Percentiles rank a stretch among this genome's conserved stretches.
These are phyloP conservation scores for Tinospora cordifolia DNA, from an alignment of 164 flowering plant species.

Conservation along the genomic window DNA sequence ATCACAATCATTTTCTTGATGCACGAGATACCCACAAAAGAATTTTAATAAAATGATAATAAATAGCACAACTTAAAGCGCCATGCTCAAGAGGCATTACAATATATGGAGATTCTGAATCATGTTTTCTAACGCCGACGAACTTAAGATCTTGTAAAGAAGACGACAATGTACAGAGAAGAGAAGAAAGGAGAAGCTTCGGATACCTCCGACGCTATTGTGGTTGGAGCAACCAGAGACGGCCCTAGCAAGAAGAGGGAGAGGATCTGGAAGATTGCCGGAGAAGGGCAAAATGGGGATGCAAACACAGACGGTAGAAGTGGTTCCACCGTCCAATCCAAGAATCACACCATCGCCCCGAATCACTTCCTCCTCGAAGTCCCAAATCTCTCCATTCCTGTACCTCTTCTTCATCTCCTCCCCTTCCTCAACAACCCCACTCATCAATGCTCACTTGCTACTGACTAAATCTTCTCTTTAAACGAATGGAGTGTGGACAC, in stretches of 20 bases:
- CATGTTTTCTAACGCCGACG: too few species aligned
- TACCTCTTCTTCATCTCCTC: constrained; percentile 44
- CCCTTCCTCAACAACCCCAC: background rate
- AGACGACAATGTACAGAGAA: too few species aligned
- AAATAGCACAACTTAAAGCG: too few species aligned
- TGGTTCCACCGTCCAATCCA: constrained; percentile 88
- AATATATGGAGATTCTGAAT: too few species aligned
- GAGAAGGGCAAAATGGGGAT: constrained; percentile 48
- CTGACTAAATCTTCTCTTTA: too few species aligned
- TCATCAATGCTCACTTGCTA: background rate
- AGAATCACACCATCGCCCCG: constrained; percentile 30
- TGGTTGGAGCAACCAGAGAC: constrained; percentile 85
- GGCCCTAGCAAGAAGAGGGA: constrained; percentile 72
- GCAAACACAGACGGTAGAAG: constrained; percentile 81
- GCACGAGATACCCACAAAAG: too few species aligned
- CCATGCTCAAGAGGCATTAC: too few species aligned
- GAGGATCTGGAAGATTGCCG: constrained; percentile 40
- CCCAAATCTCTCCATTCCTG: constrained; percentile 56
- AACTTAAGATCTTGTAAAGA: background rate
- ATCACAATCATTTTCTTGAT: too few species aligned
- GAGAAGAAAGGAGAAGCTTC: background rate
- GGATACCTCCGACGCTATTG: constrained; percentile 83
- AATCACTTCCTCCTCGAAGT: constrained; percentile 35
- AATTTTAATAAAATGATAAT: too few species aligned
- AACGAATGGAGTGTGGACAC: too few species aligned